These are phyloP conservation scores for Arabidopsis arenosa DNA, from an alignment of 345 rosid species.

Conservation along the genomic window DNA sequence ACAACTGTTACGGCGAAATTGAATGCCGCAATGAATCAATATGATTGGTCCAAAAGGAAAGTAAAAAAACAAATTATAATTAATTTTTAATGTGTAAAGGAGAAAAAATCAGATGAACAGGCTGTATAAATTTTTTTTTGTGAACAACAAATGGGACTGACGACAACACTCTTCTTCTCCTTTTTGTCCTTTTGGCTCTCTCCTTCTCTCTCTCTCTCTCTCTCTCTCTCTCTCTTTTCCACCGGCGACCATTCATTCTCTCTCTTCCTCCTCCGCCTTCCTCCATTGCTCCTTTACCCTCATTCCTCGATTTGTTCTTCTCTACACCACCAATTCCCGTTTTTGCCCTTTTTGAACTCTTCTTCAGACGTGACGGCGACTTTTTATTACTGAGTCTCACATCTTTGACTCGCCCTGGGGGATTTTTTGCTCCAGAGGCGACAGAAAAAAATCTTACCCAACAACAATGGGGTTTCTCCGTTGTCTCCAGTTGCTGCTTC, in stretches of 20 bases:
- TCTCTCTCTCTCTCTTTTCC: constrained; percentile 35
- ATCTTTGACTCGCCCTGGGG: constrained; percentile 45
- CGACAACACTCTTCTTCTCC: constrained; percentile 48
- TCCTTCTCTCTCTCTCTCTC: constrained; percentile 43
- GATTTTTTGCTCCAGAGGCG: constrained; percentile 37
- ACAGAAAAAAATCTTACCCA: not conserved
- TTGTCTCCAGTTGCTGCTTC: constrained; percentile 66
- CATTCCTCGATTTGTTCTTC: constrained; percentile 34
- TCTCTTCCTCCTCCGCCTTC: constrained; percentile 42
- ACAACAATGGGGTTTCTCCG: constrained; percentile 70
- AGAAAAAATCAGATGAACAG: constrained; percentile 46
- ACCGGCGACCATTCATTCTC: constrained; percentile 47
- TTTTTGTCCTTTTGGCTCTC: constrained; percentile 42
- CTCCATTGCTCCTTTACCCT: constrained; percentile 29
- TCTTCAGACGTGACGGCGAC: constrained; percentile 45
- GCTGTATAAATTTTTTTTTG: constrained; percentile 45
- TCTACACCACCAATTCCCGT: not conserved
- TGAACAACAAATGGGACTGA: constrained; percentile 46
- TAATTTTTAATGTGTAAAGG: constrained; percentile 11
- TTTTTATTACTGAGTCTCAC: constrained; percentile 43
- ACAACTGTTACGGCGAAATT: constrained; percentile 46
- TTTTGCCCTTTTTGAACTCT: constrained; percentile 3
- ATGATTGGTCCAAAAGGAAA: constrained; percentile 38
- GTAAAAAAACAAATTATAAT: not conserved
- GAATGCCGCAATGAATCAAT: constrained; percentile 40